Conservation (phyloP, 208 protist genomes). For the Crithidia brevicula region DNA sequence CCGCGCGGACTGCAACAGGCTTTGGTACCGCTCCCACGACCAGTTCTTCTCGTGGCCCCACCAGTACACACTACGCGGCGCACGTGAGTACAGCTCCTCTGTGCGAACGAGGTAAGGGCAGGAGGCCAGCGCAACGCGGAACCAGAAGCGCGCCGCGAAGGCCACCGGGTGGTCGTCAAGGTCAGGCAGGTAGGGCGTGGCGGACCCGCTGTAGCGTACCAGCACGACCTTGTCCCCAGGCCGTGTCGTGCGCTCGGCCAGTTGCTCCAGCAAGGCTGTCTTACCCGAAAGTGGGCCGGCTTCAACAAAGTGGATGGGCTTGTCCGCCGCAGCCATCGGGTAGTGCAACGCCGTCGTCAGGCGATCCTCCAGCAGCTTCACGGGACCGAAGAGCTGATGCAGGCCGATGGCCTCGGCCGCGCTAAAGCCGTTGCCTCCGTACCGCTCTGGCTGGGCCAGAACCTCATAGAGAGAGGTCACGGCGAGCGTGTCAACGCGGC, state of each 20-base stretch:
- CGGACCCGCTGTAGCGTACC: conserved; percentile 72
- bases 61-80: conserved; percentile 75
- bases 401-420: conserved; percentile 66
- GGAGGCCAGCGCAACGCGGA: conserved; percentile 75
- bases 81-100: conserved; percentile 76
- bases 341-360: conserved; percentile 69
- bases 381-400: conserved; percentile 76
- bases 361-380: conserved; percentile 82
- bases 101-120: conserved; percentile 76
- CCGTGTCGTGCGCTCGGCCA: conserved; percentile 48
- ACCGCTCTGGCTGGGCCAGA: conserved; percentile 51
- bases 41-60: conserved; percentile 78
- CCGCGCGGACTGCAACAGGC: conserved; percentile 40
- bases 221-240: conserved; percentile 58
- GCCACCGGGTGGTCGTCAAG: conserved; percentile 84
- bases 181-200: conserved; percentile 79
- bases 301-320: conserved; percentile 81
- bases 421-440: conserved; percentile 63
- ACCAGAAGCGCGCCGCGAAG: conserved; percentile 84
- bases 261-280: conserved; percentile 73
- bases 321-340: conserved; percentile 48
- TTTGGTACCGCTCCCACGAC: conserved; percentile 76
- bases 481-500: conserved; percentile 53
- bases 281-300: conserved; percentile 74
- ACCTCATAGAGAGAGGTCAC: conserved; percentile 67